Evolutionary conservation across 306 rosid species (phyloP), one percentile per base, ranked within the genome.

Genomic region (Quercus variabilis): DNA sequence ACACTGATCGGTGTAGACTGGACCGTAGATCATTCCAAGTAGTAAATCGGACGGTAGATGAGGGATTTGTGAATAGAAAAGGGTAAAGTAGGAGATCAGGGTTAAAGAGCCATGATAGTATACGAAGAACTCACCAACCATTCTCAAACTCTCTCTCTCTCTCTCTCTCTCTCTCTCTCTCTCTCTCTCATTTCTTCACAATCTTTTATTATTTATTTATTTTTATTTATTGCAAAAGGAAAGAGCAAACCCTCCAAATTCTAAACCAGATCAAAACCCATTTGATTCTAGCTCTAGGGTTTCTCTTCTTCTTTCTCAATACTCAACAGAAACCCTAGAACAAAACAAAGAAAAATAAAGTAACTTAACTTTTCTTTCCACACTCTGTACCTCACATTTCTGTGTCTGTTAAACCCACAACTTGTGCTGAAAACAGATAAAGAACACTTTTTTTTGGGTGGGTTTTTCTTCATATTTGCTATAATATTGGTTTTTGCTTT

Each of bases 41-140:
- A 7, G 64, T 2, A 8, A 18, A 68, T 68, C 26, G 11, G 21
- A 62, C 77, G 76, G 79, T 41, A 1, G 1, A 28, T 3, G 23
- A 20, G 74, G 9, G 51, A 4, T 72, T 56, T 5, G 5, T 19
- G 13, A 3, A 77, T 28, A 19, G 30, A 21, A 63, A 38, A 35
- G 52, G 9, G 43, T 19, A n/a, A 74, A 74, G 25, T 55, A 77
- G 82, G 19, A 31, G 79, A 82, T 82, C 55, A 56, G 3, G 51
- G 15, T 77, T 35, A 58, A 2, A 10, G 63, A 74, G 17, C 52
- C 52, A 23, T 51, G 74, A 69, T 79, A 77, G 74, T 9, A 62
- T 83, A 81, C 90, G 82, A 63, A 84, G 73, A 52, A 78, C 79
- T 80, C 77, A 78, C 73, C 73, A 80, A 58, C 76, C 79, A 73